Base-by-base conservation (phyloP, 768 basidiomycete genomes). In the Hygrophoropsis aurantiaca region DNA sequence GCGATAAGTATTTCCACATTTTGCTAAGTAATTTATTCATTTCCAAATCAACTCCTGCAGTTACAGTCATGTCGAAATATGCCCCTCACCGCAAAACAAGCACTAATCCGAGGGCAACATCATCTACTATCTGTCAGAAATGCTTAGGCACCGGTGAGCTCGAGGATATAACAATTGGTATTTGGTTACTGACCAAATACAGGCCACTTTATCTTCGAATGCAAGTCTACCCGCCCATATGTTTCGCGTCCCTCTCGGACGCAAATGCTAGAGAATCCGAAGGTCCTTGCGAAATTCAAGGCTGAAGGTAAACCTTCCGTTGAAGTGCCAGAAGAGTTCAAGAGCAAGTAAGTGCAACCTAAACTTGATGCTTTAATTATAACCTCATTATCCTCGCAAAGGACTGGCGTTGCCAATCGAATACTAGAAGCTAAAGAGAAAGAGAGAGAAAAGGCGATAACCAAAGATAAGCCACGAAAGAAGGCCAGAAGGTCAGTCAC, bases 181-280 rank as follows among this genome's bases (percentile, higher is more conserved):
- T 51, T 33, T 15, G 11, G 16, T 16, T 10, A 26, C 30, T 3
- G 19, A 32, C 27, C n/a, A n/a, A 11, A 48, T 46, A 30, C 59
- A 84, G 94, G 93, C 0, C 94, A 97, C 66, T 94, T 85, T 63
- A 97, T 84, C 11, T 97, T 85, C 60, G 81, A 97, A 69, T 97
- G 94, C 78, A 91, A 90, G 67, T 75, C 77, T 15, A 57, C 78
- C 18, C 77, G 87, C 2, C 89, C 91, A 20, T 97, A 97, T 63
- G 74, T 91, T 33, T 81, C 90, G 10, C 78, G 94, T n/a, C 94
- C 94, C 2, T 93, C 91, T 27, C 80, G 93, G 34, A 90, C 90
- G 2, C 80, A 93, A 57, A 82, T 85, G 64, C 78, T 97, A 13
- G 87, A 92, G 57, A 89, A 90, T 46, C 91, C 91, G 3, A 73